Conservation (phyloP, 352 stramenopile species). For the Pythium scleroteichum region DNA sequence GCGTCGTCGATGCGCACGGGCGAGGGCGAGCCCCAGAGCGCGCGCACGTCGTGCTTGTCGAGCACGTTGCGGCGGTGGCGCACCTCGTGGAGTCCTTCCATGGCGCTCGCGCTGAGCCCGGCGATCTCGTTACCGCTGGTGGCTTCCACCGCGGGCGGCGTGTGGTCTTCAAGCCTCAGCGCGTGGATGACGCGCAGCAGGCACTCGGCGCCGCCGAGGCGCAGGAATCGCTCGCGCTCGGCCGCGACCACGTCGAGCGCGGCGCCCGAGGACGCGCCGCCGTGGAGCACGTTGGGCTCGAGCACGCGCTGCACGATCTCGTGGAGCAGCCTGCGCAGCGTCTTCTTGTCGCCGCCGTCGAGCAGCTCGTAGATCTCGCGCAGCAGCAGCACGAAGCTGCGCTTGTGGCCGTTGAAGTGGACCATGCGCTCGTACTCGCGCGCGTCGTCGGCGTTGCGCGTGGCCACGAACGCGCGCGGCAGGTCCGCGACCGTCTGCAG, state of each 20-base stretch:
- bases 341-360: slow-evolving; percentile 50
- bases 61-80: slow-evolving; percentile 33
- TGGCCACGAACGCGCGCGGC: slow-evolving; percentile 41
- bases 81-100: slow-evolving; percentile 9
- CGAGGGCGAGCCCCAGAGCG: slow-evolving; percentile 53
- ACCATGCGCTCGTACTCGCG: slow-evolving; percentile 46
- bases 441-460: slow-evolving; percentile 46
- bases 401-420: slow-evolving; percentile 49
- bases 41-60: slow-evolving; percentile 49
- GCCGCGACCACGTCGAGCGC: slow-evolving; percentile 39
- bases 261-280: slow-evolving; percentile 20
- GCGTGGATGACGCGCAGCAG: slow-evolving; percentile 71
- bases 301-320: slow-evolving; percentile 72
- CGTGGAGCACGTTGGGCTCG: slow-evolving; percentile 62
- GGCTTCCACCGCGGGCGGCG: neutral
- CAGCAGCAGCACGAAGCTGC: slow-evolving; percentile 54
- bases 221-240: slow-evolving; percentile 71
- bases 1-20: slow-evolving; percentile 32
- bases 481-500: slow-evolving; percentile 64
- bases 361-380: slow-evolving; percentile 71
- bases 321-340: slow-evolving; percentile 62
- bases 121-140: neutral
- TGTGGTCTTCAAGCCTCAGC: slow-evolving; percentile 58
- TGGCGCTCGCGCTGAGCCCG: slow-evolving; percentile 5
- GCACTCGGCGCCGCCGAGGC: slow-evolving; percentile 71